phyloP scores from a whole-genome alignment of 2,329 filamentous ascomycete species.

The Cryphonectria carpinicola region DNA sequence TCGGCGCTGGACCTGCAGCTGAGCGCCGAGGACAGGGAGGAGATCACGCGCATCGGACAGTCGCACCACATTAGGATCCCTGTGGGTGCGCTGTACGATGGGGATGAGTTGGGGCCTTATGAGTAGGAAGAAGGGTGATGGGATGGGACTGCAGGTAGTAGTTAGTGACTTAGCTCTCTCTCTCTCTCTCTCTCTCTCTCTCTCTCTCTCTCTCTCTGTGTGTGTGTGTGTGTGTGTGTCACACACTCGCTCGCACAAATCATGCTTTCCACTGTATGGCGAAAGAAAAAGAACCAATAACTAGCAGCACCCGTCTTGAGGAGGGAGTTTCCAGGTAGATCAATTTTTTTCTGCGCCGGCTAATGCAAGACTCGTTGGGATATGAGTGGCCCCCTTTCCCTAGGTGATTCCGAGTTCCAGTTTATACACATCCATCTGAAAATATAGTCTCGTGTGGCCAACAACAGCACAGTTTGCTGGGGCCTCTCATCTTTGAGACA shows the following conservation, averaged over 20 bases:
- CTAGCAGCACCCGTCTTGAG: not conserved
- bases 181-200: too few relatives aligned
- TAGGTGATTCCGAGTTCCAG: not conserved
- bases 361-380: not conserved
- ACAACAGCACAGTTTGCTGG: not conserved
- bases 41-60: conserved; percentile 31
- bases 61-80: conserved; percentile 16
- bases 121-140: not conserved
- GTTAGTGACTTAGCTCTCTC: not conserved
- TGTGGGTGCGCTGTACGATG: conserved; percentile 6
- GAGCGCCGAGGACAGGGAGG: conserved; percentile 37
- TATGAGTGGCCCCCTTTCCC: not conserved
- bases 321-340: not conserved
- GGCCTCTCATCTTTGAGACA: not conserved
- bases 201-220: too few relatives aligned
- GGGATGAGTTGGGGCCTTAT: conserved; percentile 13
- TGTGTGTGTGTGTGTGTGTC: too few relatives aligned
- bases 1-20: conserved; percentile 37
- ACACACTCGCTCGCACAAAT: not conserved
- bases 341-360: not conserved
- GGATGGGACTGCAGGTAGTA: not conserved
- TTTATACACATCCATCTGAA: not conserved
- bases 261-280: not conserved
- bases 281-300: not conserved
- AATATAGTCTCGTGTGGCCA: not conserved